A percentile compares a stretch with the other conserved stretches of the same genome.
phyloP scores from a whole-genome alignment of 805 yeast genomes.

The Ogataea angusta region DNA sequence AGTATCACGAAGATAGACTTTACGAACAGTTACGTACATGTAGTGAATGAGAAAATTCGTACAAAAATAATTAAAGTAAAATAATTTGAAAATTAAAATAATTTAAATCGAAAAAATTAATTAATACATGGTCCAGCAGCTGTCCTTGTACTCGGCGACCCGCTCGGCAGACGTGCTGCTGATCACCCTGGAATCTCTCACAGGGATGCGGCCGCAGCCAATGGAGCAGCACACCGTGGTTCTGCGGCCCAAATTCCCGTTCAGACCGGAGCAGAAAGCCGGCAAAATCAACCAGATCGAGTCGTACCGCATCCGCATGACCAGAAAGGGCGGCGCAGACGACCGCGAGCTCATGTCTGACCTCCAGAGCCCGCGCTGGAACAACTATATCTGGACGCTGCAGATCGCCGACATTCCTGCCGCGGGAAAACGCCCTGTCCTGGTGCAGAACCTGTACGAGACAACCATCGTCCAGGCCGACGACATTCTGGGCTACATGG shows the following conservation, averaged over 20 bases:
- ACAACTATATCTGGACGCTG: slow-evolving; percentile 52
- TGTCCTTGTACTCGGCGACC: slow-evolving; percentile 44
- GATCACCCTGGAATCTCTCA: slow-evolving; percentile 49
- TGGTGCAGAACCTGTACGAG: slow-evolving; percentile 66
- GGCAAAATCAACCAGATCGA: slow-evolving; percentile 58
- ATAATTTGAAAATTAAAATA: not conserved
- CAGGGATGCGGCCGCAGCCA: slow-evolving; percentile 46
- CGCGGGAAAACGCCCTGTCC: slow-evolving; percentile 64
- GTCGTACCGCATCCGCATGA: slow-evolving; percentile 49
- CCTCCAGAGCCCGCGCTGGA: slow-evolving; percentile 12
- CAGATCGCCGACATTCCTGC: slow-evolving; percentile 71
- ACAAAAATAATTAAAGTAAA: not conserved
- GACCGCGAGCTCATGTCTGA: slow-evolving; percentile 20
- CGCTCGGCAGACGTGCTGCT: slow-evolving; percentile 40
- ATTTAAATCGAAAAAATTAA: not conserved
- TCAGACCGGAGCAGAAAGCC: slow-evolving; percentile 51
- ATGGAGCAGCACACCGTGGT: slow-evolving; percentile 48
- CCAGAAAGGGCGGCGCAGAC: slow-evolving; percentile 41
- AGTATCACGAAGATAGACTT: not conserved
- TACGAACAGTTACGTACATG: slow-evolving; percentile 3
- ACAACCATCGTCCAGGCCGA: slow-evolving; percentile 48
- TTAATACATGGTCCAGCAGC: slow-evolving; percentile 49
- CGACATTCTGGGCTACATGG: slow-evolving; percentile 45
- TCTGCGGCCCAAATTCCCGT: slow-evolving; percentile 48
- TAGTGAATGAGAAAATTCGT: not conserved